Evolutionary conservation across 2,329 filamentous ascomycete species (phyloP), one percentile per base, ranked within the genome.

Genomic region (Colletotrichum melonis): DNA sequence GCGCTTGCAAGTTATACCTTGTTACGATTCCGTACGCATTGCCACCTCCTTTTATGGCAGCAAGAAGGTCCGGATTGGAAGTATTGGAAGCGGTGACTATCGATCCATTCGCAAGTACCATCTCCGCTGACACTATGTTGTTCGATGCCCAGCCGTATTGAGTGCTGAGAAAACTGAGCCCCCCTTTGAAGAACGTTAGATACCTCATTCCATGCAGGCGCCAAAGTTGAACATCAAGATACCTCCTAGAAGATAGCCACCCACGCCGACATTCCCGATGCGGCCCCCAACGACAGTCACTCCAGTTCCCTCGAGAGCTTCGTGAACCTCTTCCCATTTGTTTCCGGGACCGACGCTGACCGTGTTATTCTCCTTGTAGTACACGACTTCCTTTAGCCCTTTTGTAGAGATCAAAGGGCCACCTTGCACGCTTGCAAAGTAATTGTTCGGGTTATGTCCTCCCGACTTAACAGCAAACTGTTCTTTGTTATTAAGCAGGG

Each of bases 401-500:
- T 80, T 81, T 12, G 88, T 82, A 19, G 88, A 88, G 74, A 91
- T 85, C 5, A 88, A 78, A 1, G 88, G 81, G 0, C 87, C 88
- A 2, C 80, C 84, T 16, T 84, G 78, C 59, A 88, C 86, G 75
- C 85, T 91, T 2, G 88, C 84, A 52, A 86, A 86, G 73, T 86
- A 86, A 22, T 86, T 82, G 76, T 90, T 89, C 4, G 88, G 86
- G 69, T 87, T 88, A 79, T 91, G 89, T 1, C 89, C 90, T 32
- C 89, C 89, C 8, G 87, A 87, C 75, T 89, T 88, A 75, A 89
- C 80, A 7, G 89, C 88, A 75, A 91, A 91, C 3, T 78, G 79
- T 67, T 86, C 87, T 49, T 84, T 81, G 55, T 84, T 84, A 42
- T 84, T 79, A 8, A 82, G 83, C 14, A 91, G 82, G 35, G 87